Conservation (phyloP, 2,329 filamentous ascomycete genomes). For the Colletotrichum sp. region DNA sequence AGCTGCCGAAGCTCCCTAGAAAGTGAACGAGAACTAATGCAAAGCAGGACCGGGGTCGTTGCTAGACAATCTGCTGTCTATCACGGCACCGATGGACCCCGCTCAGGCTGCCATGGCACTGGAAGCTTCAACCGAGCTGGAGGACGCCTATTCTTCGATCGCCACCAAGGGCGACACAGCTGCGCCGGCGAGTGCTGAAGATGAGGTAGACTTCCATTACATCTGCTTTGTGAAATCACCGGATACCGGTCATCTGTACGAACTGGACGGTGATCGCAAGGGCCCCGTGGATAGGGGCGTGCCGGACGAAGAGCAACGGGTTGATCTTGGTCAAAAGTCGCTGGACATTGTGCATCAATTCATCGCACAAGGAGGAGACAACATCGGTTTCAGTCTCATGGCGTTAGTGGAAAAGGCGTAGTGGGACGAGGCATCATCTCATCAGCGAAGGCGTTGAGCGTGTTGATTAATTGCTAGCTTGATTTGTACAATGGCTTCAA, state of each 20-base stretch:
- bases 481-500: background rate
- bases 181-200: conserved; percentile 63
- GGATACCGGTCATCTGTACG: conserved; percentile 63
- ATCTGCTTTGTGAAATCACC: conserved; percentile 70
- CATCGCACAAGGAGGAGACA: conserved; percentile 29
- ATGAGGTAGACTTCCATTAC: conserved; percentile 72
- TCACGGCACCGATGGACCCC: conserved; percentile 63
- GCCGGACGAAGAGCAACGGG: conserved; percentile 43
- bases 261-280: conserved; percentile 72
- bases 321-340: conserved; percentile 60
- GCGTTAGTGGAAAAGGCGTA: conserved; percentile 26
- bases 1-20: conserved; percentile 14
- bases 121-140: conserved; percentile 68
- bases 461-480: background rate
- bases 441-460: background rate
- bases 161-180: conserved; percentile 66
- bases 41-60: conserved; percentile 19
- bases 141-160: conserved; percentile 67
- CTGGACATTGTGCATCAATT: conserved; percentile 52
- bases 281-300: conserved; percentile 63
- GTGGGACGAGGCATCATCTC: background rate
- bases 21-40: background rate
- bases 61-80: conserved; percentile 63
- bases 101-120: conserved; percentile 62
- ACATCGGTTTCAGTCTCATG: conserved; percentile 34